Percentiles rank a stretch among this genome's conserved stretches.
Evolutionary conservation across 2,329 filamentous ascomycete genomes (phyloP).

Genomic region (Zopfia rhizophila): DNA sequence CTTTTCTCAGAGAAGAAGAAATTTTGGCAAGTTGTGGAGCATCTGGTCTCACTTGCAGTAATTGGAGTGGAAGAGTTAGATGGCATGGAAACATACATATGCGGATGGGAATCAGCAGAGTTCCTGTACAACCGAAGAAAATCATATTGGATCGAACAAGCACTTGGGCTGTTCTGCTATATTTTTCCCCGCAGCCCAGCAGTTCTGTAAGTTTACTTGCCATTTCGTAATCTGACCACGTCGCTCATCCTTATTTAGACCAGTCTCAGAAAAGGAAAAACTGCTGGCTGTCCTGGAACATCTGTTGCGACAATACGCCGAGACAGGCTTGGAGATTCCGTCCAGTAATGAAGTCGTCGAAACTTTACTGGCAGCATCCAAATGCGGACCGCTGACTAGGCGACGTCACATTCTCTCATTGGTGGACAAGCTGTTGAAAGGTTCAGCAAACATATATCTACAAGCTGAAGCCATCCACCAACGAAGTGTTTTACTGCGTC

Average conservation of each 20-base stretch:
- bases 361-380: conserved; percentile 7
- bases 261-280: not conserved
- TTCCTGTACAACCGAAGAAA: no score
- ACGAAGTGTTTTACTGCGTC: conserved; percentile 1
- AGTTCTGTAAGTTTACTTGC: conserved; percentile 7
- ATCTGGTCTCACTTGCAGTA: no score
- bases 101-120: no score
- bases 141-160: conserved; percentile 3
- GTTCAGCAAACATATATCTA: no score
- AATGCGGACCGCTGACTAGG: not conserved
- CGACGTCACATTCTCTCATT: conserved; percentile 1
- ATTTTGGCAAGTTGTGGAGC: no score
- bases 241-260: not conserved
- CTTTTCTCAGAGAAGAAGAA: no score
- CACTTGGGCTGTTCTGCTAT: conserved; percentile 5
- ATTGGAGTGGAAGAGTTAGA: no score
- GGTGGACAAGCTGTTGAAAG: no score
- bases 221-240: no score
- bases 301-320: conserved; percentile 3
- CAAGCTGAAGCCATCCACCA: conserved; percentile 1
- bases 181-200: conserved; percentile 7
- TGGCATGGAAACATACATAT: no score
- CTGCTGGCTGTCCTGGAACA: conserved; percentile 1
- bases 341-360: not conserved
- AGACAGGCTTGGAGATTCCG: conserved; percentile 3